phyloP scores from a whole-genome alignment of 2,329 filamentous ascomycete genomes.

The Macrophomina tecta region DNA sequence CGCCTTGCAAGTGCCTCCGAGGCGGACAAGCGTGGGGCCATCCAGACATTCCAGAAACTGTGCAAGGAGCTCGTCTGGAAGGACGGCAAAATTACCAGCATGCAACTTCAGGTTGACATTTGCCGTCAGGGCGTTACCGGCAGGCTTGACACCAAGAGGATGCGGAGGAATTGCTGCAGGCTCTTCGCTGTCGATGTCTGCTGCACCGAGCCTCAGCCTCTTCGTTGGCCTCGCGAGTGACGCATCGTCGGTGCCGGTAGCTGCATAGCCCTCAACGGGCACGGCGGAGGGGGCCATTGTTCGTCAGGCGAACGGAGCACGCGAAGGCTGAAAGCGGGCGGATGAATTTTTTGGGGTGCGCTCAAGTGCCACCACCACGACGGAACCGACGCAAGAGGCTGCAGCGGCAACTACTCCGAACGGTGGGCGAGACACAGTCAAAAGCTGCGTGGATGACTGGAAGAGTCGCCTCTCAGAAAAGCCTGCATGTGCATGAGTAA shows the following conservation, averaged over 20 bases:
- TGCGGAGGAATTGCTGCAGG: conserved; percentile 73
- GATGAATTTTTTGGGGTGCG: conserved; percentile 5
- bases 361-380: conserved; percentile 1
- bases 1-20: conserved; percentile 83
- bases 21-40: conserved; percentile 61
- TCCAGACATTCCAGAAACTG: conserved; percentile 79
- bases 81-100: conserved; percentile 67
- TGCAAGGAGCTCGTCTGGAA: conserved; percentile 83
- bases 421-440: conserved; percentile 7
- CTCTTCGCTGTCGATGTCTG: conserved; percentile 36
- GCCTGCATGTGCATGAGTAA: conserved; percentile 16
- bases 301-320: not conserved
- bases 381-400: not conserved
- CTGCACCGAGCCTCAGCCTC: conserved; percentile 19
- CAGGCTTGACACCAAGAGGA: conserved; percentile 82
- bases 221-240: conserved; percentile 27
- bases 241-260: conserved; percentile 9
- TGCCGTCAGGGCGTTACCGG: conserved; percentile 79
- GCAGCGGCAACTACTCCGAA: conserved; percentile 18
- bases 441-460: conserved; percentile 4
- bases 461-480: conserved; percentile 5
- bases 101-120: conserved; percentile 69
- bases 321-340: conserved; percentile 9
- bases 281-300: conserved; percentile 29
- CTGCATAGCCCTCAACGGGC: conserved; percentile 27